Conservation (phyloP, 306 rosid species). For the Malus fusca region DNA sequence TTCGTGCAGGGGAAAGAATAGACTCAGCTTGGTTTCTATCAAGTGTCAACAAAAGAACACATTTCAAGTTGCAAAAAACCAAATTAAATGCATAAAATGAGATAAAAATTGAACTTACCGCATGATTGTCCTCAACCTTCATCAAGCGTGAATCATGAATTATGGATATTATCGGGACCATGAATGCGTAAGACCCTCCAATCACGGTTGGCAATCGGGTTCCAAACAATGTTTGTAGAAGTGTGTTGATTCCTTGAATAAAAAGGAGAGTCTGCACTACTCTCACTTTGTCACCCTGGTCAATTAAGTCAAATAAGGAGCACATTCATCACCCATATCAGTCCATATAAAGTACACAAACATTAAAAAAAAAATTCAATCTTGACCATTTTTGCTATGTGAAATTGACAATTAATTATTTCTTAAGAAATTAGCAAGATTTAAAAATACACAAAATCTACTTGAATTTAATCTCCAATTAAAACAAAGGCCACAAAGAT, state of each 20-base stretch:
- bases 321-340: not conserved
- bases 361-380: not conserved
- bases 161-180: constrained; percentile 94
- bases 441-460: not conserved
- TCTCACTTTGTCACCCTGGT: constrained; percentile 92
- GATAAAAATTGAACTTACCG: constrained; percentile 39
- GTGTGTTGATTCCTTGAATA: constrained; percentile 90
- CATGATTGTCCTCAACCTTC: constrained; percentile 58
- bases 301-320: constrained; percentile 1
- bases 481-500: constrained; percentile 19
- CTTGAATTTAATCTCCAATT: not conserved
- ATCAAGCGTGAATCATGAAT: constrained; percentile 66
- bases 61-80: not conserved
- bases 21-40: not conserved
- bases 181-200: constrained; percentile 93
- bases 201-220: constrained; percentile 93
- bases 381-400: not conserved
- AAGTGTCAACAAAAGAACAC: not conserved
- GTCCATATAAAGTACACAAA: not conserved
- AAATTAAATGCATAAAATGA: not conserved
- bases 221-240: constrained; percentile 90
- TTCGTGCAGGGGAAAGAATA: not conserved
- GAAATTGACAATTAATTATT: not conserved
- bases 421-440: not conserved
- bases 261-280: constrained; percentile 92